Percentiles rank a stretch among this genome's conserved stretches.
These are phyloP conservation scores for Herpetospermum pedunculosum DNA, from an alignment of 306 rosid species.

Conservation along the genomic window DNA sequence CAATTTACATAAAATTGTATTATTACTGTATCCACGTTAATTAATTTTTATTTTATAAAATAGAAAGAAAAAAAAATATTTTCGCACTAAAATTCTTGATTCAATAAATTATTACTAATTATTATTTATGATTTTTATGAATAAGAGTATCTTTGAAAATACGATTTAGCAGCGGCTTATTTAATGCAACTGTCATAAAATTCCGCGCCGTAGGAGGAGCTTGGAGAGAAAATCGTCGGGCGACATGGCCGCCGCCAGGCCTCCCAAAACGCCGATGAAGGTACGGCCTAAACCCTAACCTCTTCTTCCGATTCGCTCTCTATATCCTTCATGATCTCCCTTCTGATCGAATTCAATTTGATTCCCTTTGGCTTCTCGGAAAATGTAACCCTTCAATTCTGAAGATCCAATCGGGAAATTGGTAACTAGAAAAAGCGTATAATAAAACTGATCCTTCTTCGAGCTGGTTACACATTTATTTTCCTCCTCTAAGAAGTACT, in stretches of 20 bases:
- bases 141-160: too few species aligned
- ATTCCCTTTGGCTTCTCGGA: neutral
- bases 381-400: neutral
- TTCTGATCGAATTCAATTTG: neutral
- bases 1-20: too few species aligned
- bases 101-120: too few species aligned
- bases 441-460: neutral
- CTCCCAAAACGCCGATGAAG: neutral
- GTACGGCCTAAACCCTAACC: neutral
- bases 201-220: neutral
- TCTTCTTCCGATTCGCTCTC: neutral
- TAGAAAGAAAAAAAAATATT: too few species aligned
- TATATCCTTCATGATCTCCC: too few species aligned
- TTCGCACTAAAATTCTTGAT: too few species aligned
- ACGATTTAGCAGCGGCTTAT: neutral
- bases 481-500: neutral
- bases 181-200: neutral
- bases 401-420: neutral
- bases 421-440: neutral
- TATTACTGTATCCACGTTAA: too few species aligned
- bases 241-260: neutral
- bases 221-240: neutral
- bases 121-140: too few species aligned
- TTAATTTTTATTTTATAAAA: too few species aligned
- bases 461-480: neutral